These are phyloP conservation scores for Aspergillus novofumigatus DNA, from an alignment of 2,329 filamentous ascomycete species.

Conservation along the genomic window DNA sequence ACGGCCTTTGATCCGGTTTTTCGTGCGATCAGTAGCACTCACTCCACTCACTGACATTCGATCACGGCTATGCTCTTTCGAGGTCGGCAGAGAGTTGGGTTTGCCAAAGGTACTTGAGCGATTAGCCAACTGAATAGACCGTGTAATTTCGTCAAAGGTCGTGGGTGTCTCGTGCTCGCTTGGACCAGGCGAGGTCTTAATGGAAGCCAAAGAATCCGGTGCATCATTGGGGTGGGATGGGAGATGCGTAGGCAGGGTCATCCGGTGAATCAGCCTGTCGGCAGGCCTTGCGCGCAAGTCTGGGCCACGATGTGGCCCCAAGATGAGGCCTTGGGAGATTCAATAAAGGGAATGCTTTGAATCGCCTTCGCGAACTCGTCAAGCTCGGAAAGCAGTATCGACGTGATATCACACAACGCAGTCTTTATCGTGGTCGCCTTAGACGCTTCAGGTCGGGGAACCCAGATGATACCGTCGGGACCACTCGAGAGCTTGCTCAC, in stretches of 20 bases:
- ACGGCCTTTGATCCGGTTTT: conserved; percentile 75
- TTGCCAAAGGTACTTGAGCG: conserved; percentile 37
- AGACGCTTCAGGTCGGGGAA: conserved; percentile 65
- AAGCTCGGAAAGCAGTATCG: conserved; percentile 69
- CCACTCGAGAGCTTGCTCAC: conserved; percentile 52
- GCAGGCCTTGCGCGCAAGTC: conserved; percentile 39
- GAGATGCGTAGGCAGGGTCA: conserved; percentile 70
- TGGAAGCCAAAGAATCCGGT: conserved; percentile 35
- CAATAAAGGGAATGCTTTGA: conserved; percentile 69
- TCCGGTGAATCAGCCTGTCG: conserved; percentile 63
- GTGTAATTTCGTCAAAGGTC: conserved; percentile 52
- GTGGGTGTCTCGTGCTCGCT: conserved; percentile 45
- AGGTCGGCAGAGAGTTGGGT: conserved; percentile 35
- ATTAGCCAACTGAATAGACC: conserved; percentile 38
- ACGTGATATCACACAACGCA: conserved; percentile 73
- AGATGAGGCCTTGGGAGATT: conserved; percentile 61
- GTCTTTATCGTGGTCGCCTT: conserved; percentile 78
- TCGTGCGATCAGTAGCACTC: conserved; percentile 70
- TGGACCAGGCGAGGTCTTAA: conserved; percentile 32
- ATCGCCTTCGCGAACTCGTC: conserved; percentile 68
- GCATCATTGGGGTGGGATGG: conserved; percentile 43
- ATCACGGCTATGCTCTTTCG: conserved; percentile 57
- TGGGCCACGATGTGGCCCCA: conserved; percentile 49
- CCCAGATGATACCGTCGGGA: conserved; percentile 63
- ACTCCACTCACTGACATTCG: conserved; percentile 64